Base-by-base conservation (phyloP, 169 alveolate genomes). In the Perkinsus olseni region DNA sequence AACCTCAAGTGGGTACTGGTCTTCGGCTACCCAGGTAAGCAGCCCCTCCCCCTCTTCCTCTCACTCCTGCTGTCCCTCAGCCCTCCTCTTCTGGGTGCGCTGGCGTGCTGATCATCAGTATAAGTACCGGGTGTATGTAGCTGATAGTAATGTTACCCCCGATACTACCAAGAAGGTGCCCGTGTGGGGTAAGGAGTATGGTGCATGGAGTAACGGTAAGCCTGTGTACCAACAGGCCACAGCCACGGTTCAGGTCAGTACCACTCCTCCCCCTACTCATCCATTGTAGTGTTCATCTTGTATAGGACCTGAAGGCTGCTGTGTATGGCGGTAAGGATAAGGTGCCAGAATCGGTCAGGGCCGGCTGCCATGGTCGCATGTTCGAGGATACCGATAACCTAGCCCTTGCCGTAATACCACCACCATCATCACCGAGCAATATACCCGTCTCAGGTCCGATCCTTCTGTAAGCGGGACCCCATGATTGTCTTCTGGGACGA, bases 1-100 rank as follows among this genome's bases (percentile, higher is more conserved):
- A 91, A 91, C 62, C 50, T 91, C n/a, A 91, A 91, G n/a, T 91
- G 93, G 93, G 93, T 48, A 4, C 93, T 91, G 34, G 93, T 91
- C 21, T 48, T 91, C 39, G 93, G 37, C 93, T 91, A 91, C n/a
- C 93, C 93, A 21, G 62, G 93, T 36, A 24, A 91, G 82, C 37
- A 6, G 8, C 8, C 37, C 37, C 17, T 13, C 37, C 37, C 82
- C 31, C 37, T 0, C 31, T 24, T 8, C 17, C 82, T 62, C 82
- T 62, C 8, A 4, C 13, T 62, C 17, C 1, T 13, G 1, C 34
- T 13, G 1, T 24, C 34, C 37, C 0, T 62, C 34, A 62, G 82
- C 82, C 17, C 37, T 62, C 40, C 93, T 91, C 93, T 91, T 91
- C 93, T 91, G 62, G 82, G 62, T 91, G 51, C 74, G 93, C 38